Evolutionary conservation across 306 rosid genomes (phyloP), one percentile per base, ranked within the genome.

Genomic region (Sicyos edulis): DNA sequence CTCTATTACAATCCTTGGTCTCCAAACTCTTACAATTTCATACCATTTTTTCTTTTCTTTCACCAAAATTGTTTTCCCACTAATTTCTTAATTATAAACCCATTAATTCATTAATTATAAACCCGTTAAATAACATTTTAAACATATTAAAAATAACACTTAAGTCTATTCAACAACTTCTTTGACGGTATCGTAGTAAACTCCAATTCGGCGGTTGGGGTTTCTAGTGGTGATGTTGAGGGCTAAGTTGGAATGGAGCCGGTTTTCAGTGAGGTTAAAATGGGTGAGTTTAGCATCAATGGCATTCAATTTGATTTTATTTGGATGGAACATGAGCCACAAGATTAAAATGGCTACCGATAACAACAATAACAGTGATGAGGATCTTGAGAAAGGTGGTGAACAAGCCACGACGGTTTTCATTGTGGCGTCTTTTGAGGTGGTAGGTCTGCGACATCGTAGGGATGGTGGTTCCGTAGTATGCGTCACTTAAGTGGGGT

Each of bases 221-320:
- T 85, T 86, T 1, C 98, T 87, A 68, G 81, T 21, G 32, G 87
- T 57, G 67, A 88, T n/a, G 77, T 88, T 82, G 70, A 86, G 80
- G 0, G 79, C 81, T 4, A 88, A 84, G 52, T 84, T 51, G 78
- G 79, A 86, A 21, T 69, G 12, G 17, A 89, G 87, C 15, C 70
- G 72, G 78, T 72, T 44, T 75, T 65, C 62, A 50, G 75, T 59
- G 29, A 20, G 10, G 75, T 84, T 80, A 81, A 89, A 88, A 24
- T 79, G 82, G 1, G 87, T 82, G 76, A 92, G 92, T 1, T 69
- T 54, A 42, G 95, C 88, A 1, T 92, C 83, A 0, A 79, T 70
- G 20, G 88, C 91, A 52, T 80, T 71, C 22, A 82, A 80, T 54
- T 73, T 78, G 83, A 92, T 70, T 62, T n/a, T 9, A 49, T 72